These are phyloP conservation scores for Epicoccum sorghinum DNA, from an alignment of 2,329 filamentous ascomycete species.

Conservation along the genomic window DNA sequence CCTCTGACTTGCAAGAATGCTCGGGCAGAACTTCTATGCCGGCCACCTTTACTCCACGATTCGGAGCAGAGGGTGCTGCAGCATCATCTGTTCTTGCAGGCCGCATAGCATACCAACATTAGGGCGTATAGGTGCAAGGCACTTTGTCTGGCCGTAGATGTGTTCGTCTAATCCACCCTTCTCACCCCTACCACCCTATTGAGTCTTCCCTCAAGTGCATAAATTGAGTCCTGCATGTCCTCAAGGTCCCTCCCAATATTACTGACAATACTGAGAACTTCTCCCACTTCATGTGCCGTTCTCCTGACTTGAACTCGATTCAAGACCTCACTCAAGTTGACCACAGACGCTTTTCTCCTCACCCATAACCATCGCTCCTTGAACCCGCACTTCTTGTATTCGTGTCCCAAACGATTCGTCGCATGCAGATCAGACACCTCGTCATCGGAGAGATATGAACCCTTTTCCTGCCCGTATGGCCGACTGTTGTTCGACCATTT, in stretches of 20 bases:
- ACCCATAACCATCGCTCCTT: conserved; percentile 48
- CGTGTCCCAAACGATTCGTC: conserved; percentile 33
- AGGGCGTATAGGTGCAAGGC: too few species aligned
- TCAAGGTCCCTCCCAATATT: conserved; percentile 30
- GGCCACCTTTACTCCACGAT: neutral
- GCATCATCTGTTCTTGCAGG: too few species aligned
- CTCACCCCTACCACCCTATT: conserved; percentile 31
- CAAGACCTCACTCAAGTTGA: conserved; percentile 44
- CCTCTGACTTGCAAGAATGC: too few species aligned
- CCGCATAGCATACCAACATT: too few species aligned
- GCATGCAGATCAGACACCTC: conserved; percentile 22
- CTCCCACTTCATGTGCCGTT: conserved; percentile 40
- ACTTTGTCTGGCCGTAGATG: neutral
- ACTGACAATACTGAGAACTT: conserved; percentile 25
- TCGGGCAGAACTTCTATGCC: too few species aligned
- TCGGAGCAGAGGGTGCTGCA: too few species aligned
- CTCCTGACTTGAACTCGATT: conserved; percentile 48
- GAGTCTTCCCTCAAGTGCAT: conserved; percentile 24
- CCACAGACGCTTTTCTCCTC: conserved; percentile 43
- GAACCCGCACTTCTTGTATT: conserved; percentile 45
- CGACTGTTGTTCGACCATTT: conserved; percentile 20
- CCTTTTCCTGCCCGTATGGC: conserved; percentile 13
- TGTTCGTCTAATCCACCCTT: conserved; percentile 22
- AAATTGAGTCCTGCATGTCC: conserved; percentile 20
- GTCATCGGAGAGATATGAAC: conserved; percentile 27